Percentiles rank a stretch among this genome's conserved stretches.
Evolutionary conservation across 441 rosid genomes (phyloP).

Genomic region (Kokia cookei): DNA sequence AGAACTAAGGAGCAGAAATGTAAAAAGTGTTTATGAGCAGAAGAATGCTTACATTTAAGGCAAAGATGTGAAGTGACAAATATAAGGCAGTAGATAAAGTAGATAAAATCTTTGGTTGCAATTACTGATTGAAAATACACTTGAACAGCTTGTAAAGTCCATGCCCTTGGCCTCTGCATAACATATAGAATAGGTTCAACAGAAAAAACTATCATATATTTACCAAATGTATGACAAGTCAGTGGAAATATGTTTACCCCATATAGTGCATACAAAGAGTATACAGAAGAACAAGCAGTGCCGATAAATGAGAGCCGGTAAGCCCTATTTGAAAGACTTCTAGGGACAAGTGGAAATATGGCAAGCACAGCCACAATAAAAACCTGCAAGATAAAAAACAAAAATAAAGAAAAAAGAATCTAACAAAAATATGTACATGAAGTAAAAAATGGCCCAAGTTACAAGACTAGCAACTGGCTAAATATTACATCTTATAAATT

Average conservation of each 20-base stretch:
- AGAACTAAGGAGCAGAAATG: not conserved
- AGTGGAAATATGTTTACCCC: conserved; percentile 54
- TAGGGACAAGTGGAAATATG: conserved; percentile 73
- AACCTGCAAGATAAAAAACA: conserved; percentile 48
- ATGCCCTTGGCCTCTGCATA: conserved; percentile 77
- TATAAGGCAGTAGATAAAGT: conserved; percentile 80
- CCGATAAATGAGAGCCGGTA: conserved; percentile 91
- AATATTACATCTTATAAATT: not conserved
- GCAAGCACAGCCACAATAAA: conserved; percentile 88
- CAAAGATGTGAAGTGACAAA: conserved; percentile 84
- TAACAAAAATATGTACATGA: not conserved
- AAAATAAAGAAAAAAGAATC: conserved; percentile 3
- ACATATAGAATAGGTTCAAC: conserved; percentile 14
- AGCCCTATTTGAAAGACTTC: conserved; percentile 72
- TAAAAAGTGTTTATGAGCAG: not conserved
- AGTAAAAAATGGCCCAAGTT: not conserved
- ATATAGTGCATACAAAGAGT: conserved; percentile 72
- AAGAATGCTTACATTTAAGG: conserved; percentile 69
- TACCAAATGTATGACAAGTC: conserved; percentile 5
- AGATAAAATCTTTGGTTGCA: conserved; percentile 84
- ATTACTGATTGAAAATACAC: conserved; percentile 72
- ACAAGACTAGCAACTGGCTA: not conserved
- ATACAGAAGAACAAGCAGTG: conserved; percentile 76
- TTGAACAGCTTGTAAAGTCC: conserved; percentile 88
- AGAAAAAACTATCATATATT: conserved; percentile 5